Evolutionary conservation across 306 rosid species (phyloP).

Genomic region (Lathyrus aphaca): DNA sequence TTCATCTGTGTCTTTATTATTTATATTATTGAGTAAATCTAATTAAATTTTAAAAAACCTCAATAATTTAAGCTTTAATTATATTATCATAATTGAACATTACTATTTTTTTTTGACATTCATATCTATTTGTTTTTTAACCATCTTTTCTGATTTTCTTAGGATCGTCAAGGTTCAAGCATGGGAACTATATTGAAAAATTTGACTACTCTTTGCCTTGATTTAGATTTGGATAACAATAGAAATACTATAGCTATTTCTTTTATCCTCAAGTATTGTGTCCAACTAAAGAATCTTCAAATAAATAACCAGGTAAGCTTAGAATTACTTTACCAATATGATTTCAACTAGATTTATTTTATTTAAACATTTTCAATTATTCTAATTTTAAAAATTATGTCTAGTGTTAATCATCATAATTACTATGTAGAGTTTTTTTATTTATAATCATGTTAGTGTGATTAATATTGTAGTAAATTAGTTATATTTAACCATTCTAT

Average conservation of each 20-base stretch:
- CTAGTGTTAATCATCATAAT: background rate
- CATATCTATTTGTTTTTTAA: background rate
- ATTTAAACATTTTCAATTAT: too few species aligned
- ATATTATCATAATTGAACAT: background rate
- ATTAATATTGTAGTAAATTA: too few species aligned
- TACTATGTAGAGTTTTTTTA: too few species aligned
- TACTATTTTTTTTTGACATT: background rate
- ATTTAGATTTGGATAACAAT: background rate
- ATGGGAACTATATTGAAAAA: background rate
- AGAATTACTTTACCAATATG: background rate
- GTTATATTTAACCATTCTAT: too few species aligned
- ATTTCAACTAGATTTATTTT: too few species aligned
- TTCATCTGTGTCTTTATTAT: background rate
- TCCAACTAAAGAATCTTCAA: conserved; percentile 1
- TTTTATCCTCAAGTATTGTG: background rate
- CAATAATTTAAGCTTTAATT: background rate
- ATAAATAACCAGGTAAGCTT: background rate
- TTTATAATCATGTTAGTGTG: background rate
- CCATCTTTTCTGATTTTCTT: background rate
- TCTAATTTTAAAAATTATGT: too few species aligned
- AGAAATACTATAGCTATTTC: background rate
- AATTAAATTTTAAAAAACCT: background rate
- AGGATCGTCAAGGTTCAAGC: background rate
- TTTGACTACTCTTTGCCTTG: background rate
- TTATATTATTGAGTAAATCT: background rate